These are phyloP conservation scores for Lactuca saligna DNA, from an alignment of 129 eudicot genomes.

Conservation along the genomic window DNA sequence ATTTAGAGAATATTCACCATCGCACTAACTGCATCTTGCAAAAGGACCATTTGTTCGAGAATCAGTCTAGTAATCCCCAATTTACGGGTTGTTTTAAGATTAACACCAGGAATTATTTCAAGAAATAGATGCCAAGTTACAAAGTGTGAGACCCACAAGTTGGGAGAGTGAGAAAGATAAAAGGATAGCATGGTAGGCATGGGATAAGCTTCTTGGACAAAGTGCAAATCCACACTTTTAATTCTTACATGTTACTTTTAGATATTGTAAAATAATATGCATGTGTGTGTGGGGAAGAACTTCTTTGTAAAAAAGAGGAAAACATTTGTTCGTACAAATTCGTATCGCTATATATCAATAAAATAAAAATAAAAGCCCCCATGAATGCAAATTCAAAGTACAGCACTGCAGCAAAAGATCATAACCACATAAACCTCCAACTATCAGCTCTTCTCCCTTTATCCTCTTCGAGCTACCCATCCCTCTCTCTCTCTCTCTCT, in stretches of 20 bases:
- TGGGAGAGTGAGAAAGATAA: constrained; percentile 40
- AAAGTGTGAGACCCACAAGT: constrained; percentile 44
- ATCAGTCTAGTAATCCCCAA: not conserved
- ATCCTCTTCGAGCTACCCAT: constrained; percentile 26
- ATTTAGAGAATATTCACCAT: not conserved
- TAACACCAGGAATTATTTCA: not conserved
- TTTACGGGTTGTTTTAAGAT: not conserved
- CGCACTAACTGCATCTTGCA: not conserved
- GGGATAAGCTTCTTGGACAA: constrained; percentile 49
- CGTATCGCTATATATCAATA: constrained; percentile 22
- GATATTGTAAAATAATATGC: constrained; percentile 42
- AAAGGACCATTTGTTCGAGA: not conserved
- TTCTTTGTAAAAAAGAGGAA: constrained; percentile 8
- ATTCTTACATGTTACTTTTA: constrained; percentile 47
- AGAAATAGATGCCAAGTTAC: constrained; percentile 36
- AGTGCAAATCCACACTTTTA: constrained; percentile 43
- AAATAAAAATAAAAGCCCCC: constrained; percentile 7
- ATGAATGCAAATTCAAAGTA: constrained; percentile 27
- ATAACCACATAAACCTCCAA: constrained; percentile 30
- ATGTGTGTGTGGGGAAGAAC: constrained; percentile 17
- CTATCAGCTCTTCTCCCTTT: constrained; percentile 17
- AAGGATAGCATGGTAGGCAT: constrained; percentile 40
- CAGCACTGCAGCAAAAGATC: constrained; percentile 27
- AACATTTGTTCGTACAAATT: constrained; percentile 36
- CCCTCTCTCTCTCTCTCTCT: constrained; percentile 20